Conservation (phyloP, 2,329 filamentous ascomycete species). For the Alternaria sp. region DNA sequence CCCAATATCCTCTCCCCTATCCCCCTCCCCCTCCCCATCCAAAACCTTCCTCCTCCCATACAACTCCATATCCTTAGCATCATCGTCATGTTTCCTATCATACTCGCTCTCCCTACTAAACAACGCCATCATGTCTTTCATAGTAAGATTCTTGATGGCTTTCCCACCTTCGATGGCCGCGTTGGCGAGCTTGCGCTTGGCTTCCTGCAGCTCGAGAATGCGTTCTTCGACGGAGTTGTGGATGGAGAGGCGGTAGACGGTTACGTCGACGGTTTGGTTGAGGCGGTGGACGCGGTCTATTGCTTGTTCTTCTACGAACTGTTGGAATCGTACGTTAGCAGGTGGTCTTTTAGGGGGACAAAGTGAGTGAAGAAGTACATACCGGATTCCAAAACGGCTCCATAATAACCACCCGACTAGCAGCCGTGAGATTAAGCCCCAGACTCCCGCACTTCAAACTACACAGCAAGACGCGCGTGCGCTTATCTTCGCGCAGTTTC, state of each 20-base stretch:
- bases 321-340: neutral
- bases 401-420: conserved; percentile 89
- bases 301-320: conserved; percentile 98
- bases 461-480: conserved; percentile 84
- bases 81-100: conserved; percentile 53
- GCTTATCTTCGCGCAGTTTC: conserved; percentile 74
- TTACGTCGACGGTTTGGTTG: conserved; percentile 92
- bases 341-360: too few relatives aligned
- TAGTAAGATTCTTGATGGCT: conserved; percentile 80
- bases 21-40: conserved; percentile 17
- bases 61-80: conserved; percentile 39
- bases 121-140: conserved; percentile 91
- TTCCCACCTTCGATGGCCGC: conserved; percentile 86
- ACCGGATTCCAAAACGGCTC: conserved; percentile 99
- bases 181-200: conserved; percentile 89
- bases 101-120: conserved; percentile 75
- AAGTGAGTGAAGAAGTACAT: conserved; percentile 37
- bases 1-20: conserved; percentile 20
- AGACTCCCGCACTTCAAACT: conserved; percentile 92
- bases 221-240: conserved; percentile 87
- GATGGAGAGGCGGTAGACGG: conserved; percentile 93
- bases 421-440: conserved; percentile 92
- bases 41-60: conserved; percentile 43
- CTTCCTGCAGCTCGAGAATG: conserved; percentile 92
- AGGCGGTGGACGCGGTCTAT: conserved; percentile 99